Conservation (phyloP, 441 rosid genomes). For the Theobroma grandiflorum region DNA sequence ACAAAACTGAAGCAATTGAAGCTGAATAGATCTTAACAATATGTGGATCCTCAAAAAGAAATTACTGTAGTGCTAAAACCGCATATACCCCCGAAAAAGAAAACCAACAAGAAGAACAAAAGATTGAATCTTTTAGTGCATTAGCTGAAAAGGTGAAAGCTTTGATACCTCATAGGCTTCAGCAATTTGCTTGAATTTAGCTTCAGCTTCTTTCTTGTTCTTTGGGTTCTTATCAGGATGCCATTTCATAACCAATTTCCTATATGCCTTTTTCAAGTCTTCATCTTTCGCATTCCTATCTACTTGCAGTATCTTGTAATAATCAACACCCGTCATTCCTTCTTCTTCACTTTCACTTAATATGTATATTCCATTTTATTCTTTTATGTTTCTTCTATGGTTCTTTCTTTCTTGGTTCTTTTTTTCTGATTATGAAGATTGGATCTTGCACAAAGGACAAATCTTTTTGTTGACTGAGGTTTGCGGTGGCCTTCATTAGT, state of each 20-base stretch:
- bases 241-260: slow-evolving; percentile 91
- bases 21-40: not conserved
- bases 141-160: not conserved
- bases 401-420: not conserved
- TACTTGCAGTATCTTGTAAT: slow-evolving; percentile 75
- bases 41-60: not conserved
- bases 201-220: slow-evolving; percentile 84
- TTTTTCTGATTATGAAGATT: not conserved
- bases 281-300: slow-evolving; percentile 72
- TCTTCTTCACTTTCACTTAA: slow-evolving; percentile 37
- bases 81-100: not conserved
- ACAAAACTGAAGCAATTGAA: not conserved
- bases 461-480: not conserved
- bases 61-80: not conserved
- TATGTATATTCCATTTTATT: not conserved
- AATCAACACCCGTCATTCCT: slow-evolving; percentile 71
- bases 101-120: not conserved
- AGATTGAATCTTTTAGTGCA: not conserved
- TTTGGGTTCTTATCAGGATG: slow-evolving; percentile 88
- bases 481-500: not conserved
- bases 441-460: not conserved
- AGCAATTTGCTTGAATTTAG: slow-evolving; percentile 85
- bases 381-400: not conserved
- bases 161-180: slow-evolving; percentile 78
- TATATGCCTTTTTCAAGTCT: slow-evolving; percentile 81